Evolutionary conservation across 2,329 filamentous ascomycete genomes (phyloP), one percentile per base, ranked within the genome.

Genomic region (Herpotrichia juniperi): DNA sequence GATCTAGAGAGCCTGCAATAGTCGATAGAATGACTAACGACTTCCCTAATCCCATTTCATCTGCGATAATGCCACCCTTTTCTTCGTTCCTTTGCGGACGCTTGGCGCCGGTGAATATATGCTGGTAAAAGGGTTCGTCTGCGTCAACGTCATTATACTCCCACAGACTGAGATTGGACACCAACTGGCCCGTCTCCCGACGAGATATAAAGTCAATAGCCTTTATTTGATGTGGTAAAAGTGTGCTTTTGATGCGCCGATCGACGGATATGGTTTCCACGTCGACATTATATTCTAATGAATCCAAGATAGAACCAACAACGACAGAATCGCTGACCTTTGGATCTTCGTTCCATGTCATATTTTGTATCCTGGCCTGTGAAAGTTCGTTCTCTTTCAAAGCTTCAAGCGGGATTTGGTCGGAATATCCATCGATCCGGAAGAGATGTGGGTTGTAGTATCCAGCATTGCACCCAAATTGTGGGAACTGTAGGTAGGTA

Each of bases 1-100:
- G 12, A 51, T 51, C 31, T 11, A 59, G 48, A 10, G 58, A 46
- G 9, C 42, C 31, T 4, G 50, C 49, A 45, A 64, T 61, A 17
- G 52, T 46, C 28, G 59, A 51, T 25, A 62, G 17, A 16, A 63
- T 58, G 1, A 35, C 32, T 14, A 61, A 47, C 1, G 61, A 50
- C 46, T 64, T 66, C 11, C 63, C 63, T 5, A 66, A 47, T 3
- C 61, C 63, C 63, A 66, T 63, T 6, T 66, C 58, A 43, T 67
- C 63, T 7, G 62, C 61, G 21, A 67, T 32, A 12, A 65, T 66
- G 26, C 62, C 62, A 8, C 60, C 60, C 39, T 46, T 39, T n/a
- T 28, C 46, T 31, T 62, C 57, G 16, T 45, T 34, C n/a, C 21
- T 48, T 8, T 43, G 9, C 3, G 50, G 37, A 9, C 48, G 22